Evolutionary conservation across 306 rosid genomes (phyloP).

Genomic region (Glycine soja): DNA sequence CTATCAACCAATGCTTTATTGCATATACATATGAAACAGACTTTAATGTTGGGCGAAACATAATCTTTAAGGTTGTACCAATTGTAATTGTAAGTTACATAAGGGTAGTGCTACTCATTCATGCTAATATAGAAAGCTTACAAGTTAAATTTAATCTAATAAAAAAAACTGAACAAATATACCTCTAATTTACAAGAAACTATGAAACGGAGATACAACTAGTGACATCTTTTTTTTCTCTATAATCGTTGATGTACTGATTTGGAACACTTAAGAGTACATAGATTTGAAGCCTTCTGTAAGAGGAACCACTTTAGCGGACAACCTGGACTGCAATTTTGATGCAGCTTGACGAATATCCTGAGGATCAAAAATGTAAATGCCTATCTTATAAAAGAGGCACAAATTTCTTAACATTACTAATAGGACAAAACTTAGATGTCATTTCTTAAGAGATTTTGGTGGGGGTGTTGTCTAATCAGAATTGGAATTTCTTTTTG

Average conservation of each 20-base stretch:
- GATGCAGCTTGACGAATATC: slow-evolving; percentile 86
- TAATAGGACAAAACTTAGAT: not conserved
- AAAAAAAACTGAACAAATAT: not conserved
- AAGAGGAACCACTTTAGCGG: slow-evolving; percentile 86
- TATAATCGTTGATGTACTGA: slow-evolving; percentile 7
- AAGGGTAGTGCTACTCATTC: not conserved
- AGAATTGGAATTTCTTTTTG: not conserved
- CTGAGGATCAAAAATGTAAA: slow-evolving; percentile 51
- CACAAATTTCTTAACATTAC: slow-evolving; percentile 11
- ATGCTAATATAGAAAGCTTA: not conserved
- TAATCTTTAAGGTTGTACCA: not conserved
- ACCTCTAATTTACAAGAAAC: slow-evolving; percentile 48
- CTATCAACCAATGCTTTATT: not conserved
- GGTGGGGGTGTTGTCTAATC: not conserved
- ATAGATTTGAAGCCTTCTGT: slow-evolving; percentile 89
- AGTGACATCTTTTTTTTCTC: slow-evolving; percentile 25
- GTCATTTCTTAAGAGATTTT: not conserved
- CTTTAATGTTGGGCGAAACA: not conserved
- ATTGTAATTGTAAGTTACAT: not conserved
- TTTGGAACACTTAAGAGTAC: slow-evolving; percentile 50
- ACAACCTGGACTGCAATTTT: slow-evolving; percentile 75
- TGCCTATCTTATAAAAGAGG: not conserved
- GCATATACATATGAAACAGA: not conserved
- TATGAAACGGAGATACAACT: slow-evolving; percentile 13
- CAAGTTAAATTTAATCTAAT: not conserved